Evolutionary conservation across 129 eudicot genomes (phyloP), one percentile per base, ranked within the genome.

Genomic region (Tagetes erecta): DNA sequence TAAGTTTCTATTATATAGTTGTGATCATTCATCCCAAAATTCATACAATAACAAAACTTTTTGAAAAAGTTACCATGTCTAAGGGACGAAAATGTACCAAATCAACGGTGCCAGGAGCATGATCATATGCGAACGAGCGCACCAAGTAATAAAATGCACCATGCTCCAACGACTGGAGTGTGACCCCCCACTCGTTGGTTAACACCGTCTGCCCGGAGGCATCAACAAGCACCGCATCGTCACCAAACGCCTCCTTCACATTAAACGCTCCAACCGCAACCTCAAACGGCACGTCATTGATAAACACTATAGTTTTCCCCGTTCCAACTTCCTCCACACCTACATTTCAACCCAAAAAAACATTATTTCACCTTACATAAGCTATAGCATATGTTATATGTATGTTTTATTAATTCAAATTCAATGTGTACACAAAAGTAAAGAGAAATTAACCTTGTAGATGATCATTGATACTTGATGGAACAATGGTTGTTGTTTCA

Each of bases 171-270:
- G 97, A 79, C 70, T 90, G 89, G 20, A 86, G 82, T 0, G 98
- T 93, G 38, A 90, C 72, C 3, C 98, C 98, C 91, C 91, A 93
- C 66, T 88, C 96, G 63, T 90, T 83, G 52, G 97, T 90, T 6
- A 84, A 63, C 58, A 93, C 96, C 0, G 87, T 86, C 64, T 87
- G 88, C 41, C 98, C 97, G 4, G 87, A 34, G 0, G 95, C 71
- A 67, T 93, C 86, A 4, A 93, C 20, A 20, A 93, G 87, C 83
- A 90, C 70, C 1, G 84, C 87, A 72, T 88, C 92, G 11, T 83
- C 87, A 3, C 97, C 98, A 56, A 93, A 90, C 6, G 87, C 85
- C 53, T 88, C 96, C 64, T 78, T 80, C 50, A 93, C 91, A 45
- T 90, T 86, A 64, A 93, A 84, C 20, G 87, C 86, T 6, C 92